Conservation (phyloP, 257 asterid genomes). For the Solanum virginianum region DNA sequence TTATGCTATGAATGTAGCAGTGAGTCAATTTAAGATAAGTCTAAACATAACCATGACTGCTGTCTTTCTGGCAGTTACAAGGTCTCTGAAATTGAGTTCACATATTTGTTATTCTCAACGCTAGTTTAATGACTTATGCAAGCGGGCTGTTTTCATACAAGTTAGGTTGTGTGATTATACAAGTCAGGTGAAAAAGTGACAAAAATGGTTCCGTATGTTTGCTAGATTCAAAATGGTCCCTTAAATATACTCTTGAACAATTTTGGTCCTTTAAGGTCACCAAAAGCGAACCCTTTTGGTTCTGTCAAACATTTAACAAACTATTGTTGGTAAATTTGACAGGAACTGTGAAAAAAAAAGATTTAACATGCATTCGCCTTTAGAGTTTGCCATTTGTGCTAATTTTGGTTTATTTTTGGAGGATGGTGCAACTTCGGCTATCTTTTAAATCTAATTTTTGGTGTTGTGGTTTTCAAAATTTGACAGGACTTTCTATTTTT, state of each 20-base stretch:
- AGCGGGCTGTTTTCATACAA: background rate
- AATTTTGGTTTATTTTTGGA: background rate
- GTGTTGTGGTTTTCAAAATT: background rate
- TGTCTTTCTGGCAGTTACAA: background rate
- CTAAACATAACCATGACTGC: background rate
- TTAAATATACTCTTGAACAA: background rate
- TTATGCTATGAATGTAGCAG: background rate
- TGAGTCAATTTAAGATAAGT: background rate
- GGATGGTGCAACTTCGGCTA: background rate
- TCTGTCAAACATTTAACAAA: background rate
- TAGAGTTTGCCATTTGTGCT: background rate
- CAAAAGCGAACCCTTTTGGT: background rate
- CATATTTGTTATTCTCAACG: background rate
- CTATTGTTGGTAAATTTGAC: background rate
- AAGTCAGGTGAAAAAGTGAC: background rate
- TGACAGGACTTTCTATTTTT: background rate
- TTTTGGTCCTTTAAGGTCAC: background rate
- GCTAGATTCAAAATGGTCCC: background rate
- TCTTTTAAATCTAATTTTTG: background rate
- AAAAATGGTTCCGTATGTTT: background rate
- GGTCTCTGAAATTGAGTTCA: background rate
- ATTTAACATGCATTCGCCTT: background rate
- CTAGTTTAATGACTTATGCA: background rate
- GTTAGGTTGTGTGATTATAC: background rate
- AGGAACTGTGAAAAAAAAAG: background rate